Conservation (phyloP, 2,329 filamentous ascomycete genomes). For the Phialophora verrucosa region DNA sequence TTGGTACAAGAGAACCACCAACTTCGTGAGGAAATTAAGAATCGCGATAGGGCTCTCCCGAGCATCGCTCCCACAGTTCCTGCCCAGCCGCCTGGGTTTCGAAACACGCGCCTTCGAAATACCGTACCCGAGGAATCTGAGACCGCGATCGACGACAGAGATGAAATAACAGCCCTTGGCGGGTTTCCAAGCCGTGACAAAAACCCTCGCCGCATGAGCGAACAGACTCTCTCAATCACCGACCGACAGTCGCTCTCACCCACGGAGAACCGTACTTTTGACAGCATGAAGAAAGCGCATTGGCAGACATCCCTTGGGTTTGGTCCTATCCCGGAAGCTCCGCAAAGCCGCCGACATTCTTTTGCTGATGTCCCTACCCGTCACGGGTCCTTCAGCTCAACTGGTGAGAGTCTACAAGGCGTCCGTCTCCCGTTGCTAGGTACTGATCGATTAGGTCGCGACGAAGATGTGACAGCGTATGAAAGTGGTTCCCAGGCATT, state of each 20-base stretch:
- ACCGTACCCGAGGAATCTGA: conserved; percentile 53
- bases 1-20: conserved; percentile 55
- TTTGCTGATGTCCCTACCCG: conserved; percentile 58
- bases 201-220: conserved; percentile 49
- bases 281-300: conserved; percentile 54
- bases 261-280: conserved; percentile 52
- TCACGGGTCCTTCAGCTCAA: conserved; percentile 51
- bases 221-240: conserved; percentile 51
- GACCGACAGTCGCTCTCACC: conserved; percentile 48
- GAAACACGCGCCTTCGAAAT: conserved; percentile 49
- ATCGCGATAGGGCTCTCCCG: conserved; percentile 51
- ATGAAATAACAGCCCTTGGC: conserved; percentile 47
- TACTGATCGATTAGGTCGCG: conserved; percentile 42
- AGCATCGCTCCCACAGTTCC: conserved; percentile 46
- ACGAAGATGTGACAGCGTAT: conserved; percentile 47
- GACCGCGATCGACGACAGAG: conserved; percentile 52
- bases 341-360: conserved; percentile 58
- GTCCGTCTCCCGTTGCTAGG: conserved; percentile 10
- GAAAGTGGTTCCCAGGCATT: conserved; percentile 46
- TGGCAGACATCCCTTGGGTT: conserved; percentile 60
- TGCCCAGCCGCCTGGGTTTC: conserved; percentile 43
- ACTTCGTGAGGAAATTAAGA: conserved; percentile 51
- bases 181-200: conserved; percentile 48
- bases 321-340: conserved; percentile 51
- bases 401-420: conserved; percentile 40